These are phyloP conservation scores for Coemansia sp. DNA, from an alignment of 192 early-diverging fungal genomes.

Conservation along the genomic window DNA sequence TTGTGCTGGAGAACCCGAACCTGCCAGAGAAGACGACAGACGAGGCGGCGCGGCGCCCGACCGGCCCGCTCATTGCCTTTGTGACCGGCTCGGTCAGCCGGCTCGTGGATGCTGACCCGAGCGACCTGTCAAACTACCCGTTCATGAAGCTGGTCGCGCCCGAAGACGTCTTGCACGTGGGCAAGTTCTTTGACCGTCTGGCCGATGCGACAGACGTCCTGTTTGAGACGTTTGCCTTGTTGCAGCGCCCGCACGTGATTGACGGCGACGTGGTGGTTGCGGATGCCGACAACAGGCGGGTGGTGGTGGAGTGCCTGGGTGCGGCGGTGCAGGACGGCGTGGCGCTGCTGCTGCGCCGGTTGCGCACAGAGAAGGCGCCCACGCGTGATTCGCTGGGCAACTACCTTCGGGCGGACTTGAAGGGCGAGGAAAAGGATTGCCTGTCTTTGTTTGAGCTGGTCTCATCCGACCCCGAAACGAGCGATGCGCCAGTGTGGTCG, in stretches of 20 bases:
- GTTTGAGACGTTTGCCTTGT: conserved; percentile 31
- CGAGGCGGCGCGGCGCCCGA: conserved; percentile 7
- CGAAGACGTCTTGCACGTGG: conserved; percentile 17
- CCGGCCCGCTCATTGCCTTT: conserved; percentile 33
- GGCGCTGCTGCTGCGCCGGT: conserved; percentile 23
- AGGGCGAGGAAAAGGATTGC: conserved; percentile 16
- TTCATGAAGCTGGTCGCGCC: conserved; percentile 41
- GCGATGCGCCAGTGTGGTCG: conserved; percentile 20
- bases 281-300: conserved; percentile 18
- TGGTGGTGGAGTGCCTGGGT: conserved; percentile 38
- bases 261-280: conserved; percentile 31
- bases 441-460: conserved; percentile 31
- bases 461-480: conserved; percentile 19
- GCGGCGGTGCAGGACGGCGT: conserved; percentile 38
- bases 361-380: conserved; percentile 10
- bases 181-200: conserved; percentile 25
- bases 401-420: conserved; percentile 2
- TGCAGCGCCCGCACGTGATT: conserved; percentile 28
- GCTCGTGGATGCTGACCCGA: conserved; percentile 25
- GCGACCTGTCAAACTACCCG: conserved; percentile 24
- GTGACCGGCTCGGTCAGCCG: conserved; percentile 24
- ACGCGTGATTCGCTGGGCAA: conserved; percentile 14
- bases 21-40: conserved; percentile 2
- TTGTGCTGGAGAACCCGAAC: conserved; percentile 31
- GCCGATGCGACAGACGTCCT: conserved; percentile 20